Percentiles rank a stretch among this genome's conserved stretches.
Conservation (phyloP, 345 rosid genomes). For the Trapa bicornis region DNA sequence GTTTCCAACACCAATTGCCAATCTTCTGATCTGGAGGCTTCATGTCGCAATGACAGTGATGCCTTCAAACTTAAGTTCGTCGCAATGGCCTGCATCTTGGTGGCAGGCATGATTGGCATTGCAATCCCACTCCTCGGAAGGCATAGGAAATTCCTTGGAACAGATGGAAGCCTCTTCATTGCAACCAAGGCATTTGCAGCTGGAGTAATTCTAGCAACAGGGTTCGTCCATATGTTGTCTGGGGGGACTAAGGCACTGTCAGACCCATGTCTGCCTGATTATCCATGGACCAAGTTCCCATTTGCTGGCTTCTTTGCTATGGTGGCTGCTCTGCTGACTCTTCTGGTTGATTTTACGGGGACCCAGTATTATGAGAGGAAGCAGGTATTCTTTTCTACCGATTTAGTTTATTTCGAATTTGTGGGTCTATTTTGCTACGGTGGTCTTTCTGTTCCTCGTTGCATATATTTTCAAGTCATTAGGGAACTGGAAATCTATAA, state of each 20-base stretch:
- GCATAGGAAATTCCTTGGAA: constrained; percentile 45
- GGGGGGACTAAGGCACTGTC: constrained; percentile 46
- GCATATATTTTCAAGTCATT: too few relatives aligned
- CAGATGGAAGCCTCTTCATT: constrained; percentile 53
- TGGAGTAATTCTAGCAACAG: constrained; percentile 90
- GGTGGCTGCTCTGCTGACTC: constrained; percentile 61
- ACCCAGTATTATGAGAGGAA: constrained; percentile 84
- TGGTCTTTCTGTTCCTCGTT: too few relatives aligned
- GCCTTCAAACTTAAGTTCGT: constrained; percentile 51
- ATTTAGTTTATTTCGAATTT: neutral
- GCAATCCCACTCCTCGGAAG: constrained; percentile 66
- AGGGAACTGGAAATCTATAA: too few relatives aligned
- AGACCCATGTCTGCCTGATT: constrained; percentile 57
- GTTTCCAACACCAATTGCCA: constrained; percentile 28
- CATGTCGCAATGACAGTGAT: constrained; percentile 48
- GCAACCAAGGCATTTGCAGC: constrained; percentile 88
- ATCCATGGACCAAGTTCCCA: constrained; percentile 75
- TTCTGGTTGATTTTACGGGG: constrained; percentile 71
- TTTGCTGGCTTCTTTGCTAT: constrained; percentile 80
- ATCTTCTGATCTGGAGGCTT: constrained; percentile 24
- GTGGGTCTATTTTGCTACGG: too few relatives aligned
- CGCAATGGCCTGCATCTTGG: constrained; percentile 62
- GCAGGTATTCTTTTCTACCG: constrained; percentile 13
- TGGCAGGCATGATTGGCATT: constrained; percentile 52
- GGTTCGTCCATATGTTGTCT: constrained; percentile 86